phyloP scores from a whole-genome alignment of 2,329 filamentous ascomycete genomes.

The Diplodia corticola region DNA sequence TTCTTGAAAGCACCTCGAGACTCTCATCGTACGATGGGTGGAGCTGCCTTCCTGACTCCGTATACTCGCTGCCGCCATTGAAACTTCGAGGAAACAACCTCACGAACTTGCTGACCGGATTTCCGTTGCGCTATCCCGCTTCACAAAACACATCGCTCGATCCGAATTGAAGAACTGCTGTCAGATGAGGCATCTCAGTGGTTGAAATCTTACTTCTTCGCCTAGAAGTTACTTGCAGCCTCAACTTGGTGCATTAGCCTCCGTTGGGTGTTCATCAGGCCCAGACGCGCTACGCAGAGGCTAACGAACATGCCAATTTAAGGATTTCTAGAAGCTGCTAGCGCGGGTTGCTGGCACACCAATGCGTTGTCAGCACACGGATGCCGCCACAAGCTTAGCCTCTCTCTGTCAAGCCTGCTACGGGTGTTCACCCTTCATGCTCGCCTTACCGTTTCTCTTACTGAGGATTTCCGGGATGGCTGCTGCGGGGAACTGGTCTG shows the following conservation, averaged over 20 bases:
- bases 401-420: background rate
- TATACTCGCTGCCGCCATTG: background rate
- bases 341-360: background rate
- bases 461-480: background rate
- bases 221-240: background rate
- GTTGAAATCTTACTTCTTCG: background rate
- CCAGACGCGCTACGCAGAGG: background rate
- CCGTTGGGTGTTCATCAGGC: background rate
- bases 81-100: background rate
- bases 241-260: slow-evolving; percentile 4
- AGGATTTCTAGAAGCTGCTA: background rate
- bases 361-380: background rate
- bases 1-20: background rate
- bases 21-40: too few species aligned
- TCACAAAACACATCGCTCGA: background rate
- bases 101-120: background rate
- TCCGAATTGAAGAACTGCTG: background rate
- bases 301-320: background rate
- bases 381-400: background rate
- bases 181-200: background rate
- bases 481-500: slow-evolving; percentile 1
- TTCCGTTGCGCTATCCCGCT: background rate
- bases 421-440: background rate
- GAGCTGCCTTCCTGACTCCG: background rate
- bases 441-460: slow-evolving; percentile 11